Conservation (phyloP, 768 basidiomycete species). For the Solioccasus polychromus region DNA sequence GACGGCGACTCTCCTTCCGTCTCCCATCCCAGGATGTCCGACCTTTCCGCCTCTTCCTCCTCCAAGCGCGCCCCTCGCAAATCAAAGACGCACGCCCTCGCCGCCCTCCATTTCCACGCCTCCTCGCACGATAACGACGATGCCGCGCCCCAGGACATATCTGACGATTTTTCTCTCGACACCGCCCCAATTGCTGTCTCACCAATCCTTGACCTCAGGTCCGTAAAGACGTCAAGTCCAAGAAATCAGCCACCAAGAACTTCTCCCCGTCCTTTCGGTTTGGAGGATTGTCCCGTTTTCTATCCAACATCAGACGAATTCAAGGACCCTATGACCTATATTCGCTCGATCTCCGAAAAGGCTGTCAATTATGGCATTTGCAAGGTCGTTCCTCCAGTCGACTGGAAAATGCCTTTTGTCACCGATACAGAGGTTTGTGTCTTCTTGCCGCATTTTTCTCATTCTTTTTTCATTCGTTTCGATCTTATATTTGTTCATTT, state of each 20-base stretch:
- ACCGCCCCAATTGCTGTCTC: slow-evolving; percentile 60
- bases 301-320: slow-evolving; percentile 91
- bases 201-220: slow-evolving; percentile 60
- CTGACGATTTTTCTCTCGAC: slow-evolving; percentile 48
- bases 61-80: slow-evolving; percentile 78
- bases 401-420: slow-evolving; percentile 95
- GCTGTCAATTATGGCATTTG: slow-evolving; percentile 86
- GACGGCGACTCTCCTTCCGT: slow-evolving; percentile 39
- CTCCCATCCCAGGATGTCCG: slow-evolving; percentile 32
- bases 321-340: slow-evolving; percentile 91
- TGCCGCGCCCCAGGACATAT: slow-evolving; percentile 35
- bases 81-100: slow-evolving; percentile 86
- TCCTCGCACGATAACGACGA: slow-evolving; percentile 55
- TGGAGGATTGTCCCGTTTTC: slow-evolving; percentile 87
- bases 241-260: slow-evolving; percentile 38
- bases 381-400: slow-evolving; percentile 91
- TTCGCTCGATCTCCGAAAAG: slow-evolving; percentile 70
- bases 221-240: slow-evolving; percentile 66
- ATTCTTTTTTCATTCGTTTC: slow-evolving; percentile 12
- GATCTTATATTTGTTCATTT: slow-evolving; percentile 25
- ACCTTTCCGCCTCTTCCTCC: slow-evolving; percentile 42
- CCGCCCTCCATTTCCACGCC: slow-evolving; percentile 69
- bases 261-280: slow-evolving; percentile 71
- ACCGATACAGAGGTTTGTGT: slow-evolving; percentile 85
- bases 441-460: slow-evolving; percentile 23